Conservation (phyloP, 83 land plant species). For the Diphasiastrum complanatum region DNA sequence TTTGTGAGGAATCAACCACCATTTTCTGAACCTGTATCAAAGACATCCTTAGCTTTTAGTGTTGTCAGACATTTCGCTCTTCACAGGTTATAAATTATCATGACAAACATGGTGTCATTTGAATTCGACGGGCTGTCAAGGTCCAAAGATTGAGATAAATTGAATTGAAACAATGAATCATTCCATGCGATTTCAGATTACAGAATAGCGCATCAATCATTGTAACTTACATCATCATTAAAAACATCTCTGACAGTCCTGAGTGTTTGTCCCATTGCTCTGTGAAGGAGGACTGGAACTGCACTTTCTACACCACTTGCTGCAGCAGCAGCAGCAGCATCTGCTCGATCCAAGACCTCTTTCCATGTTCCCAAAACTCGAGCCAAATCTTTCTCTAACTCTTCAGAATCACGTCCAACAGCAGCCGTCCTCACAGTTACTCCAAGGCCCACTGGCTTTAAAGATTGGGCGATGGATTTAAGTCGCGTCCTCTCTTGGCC, state of each 20-base stretch:
- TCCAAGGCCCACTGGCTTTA: slow-evolving; percentile 77
- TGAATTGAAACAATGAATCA: background rate
- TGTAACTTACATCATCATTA: slow-evolving; percentile 55
- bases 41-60: background rate
- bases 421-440: slow-evolving; percentile 91
- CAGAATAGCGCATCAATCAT: background rate
- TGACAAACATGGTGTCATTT: too few species aligned
- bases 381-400: slow-evolving; percentile 78
- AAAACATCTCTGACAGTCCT: slow-evolving; percentile 88
- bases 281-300: slow-evolving; percentile 80
- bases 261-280: slow-evolving; percentile 95
- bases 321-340: slow-evolving; percentile 73
- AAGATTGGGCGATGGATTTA: slow-evolving; percentile 59
- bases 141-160: slow-evolving; percentile 4
- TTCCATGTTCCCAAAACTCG: slow-evolving; percentile 88
- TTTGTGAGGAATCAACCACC: slow-evolving; percentile 88
- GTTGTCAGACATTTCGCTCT: background rate
- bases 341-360: slow-evolving; percentile 69
- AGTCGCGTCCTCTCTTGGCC: slow-evolving; percentile 83
- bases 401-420: slow-evolving; percentile 72
- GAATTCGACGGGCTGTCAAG: too few species aligned
- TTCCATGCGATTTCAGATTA: background rate
- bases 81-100: background rate
- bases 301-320: slow-evolving; percentile 85
- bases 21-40: slow-evolving; percentile 55